Base-by-base conservation (phyloP, 768 basidiomycete genomes). In the Auricularia sp. region DNA sequence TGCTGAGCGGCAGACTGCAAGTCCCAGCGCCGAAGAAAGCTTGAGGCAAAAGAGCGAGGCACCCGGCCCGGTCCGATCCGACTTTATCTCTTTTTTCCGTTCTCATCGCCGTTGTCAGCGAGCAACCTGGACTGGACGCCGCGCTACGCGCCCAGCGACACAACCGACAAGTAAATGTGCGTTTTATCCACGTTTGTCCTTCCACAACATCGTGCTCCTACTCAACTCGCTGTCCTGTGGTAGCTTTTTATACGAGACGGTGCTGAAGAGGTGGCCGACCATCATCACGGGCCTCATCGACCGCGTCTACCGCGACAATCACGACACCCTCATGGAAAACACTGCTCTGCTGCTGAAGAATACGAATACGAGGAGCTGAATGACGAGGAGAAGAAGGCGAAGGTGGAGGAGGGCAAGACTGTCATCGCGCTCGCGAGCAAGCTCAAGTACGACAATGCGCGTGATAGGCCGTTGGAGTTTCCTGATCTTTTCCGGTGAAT, bases 401-500 rank as follows among this genome's bases (percentile, higher is more conserved):
- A 73, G 73, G 76, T 93, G 47, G 73, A 74, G 21, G 91, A 97
- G 72, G 93, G 91, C 1, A 90, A 87, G 70, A 77, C 69, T 14
- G 84, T 97, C 66, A 93, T 98, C 63, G 80, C 83, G 64, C 79
- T 83, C 70, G 78, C 90, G 61, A 85, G 87, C 70, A 83, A 83
- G 72, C 75, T 98, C 66, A 98, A 96, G 76, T 91, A 93, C 74
- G 85, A 88, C 70, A 95, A 97, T 90, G 87, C 84, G 0, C 80
- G 89, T 66, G 87, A 96, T 74, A 82, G 82, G 62, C 71, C 77
- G 34, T 72, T 93, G 64, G 80, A 85, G 91, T 92, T 29, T 42
- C 39, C 39, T 8, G 12, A 42, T 42, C 29, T 29, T 29, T 29
- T 29, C 29, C 29, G 29, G 39, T 29, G 29, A 29, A 29, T 29